Percentiles rank a stretch among this genome's conserved stretches.
These are phyloP conservation scores for Colletotrichum incanum DNA, from an alignment of 2,329 filamentous ascomycete species.

Conservation along the genomic window DNA sequence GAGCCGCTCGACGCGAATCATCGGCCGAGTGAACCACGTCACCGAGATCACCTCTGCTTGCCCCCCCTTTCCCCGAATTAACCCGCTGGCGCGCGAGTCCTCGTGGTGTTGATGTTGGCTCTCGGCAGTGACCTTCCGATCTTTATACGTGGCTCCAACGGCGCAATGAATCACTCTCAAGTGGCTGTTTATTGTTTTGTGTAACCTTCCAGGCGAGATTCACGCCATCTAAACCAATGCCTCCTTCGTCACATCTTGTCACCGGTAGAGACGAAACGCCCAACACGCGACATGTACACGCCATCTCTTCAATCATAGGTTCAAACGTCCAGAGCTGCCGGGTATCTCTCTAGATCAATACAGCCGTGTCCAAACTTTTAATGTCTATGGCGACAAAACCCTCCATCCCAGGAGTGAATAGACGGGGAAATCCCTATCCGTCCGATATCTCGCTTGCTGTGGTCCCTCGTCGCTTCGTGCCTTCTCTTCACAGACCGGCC, in stretches of 20 bases:
- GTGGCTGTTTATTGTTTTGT: neutral
- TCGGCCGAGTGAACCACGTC: neutral
- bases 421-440: neutral
- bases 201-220: neutral
- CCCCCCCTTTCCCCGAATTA: neutral
- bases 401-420: neutral
- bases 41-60: neutral
- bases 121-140: neutral
- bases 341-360: constrained; percentile 2
- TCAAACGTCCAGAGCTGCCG: neutral
- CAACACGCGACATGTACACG: too few relatives aligned
- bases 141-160: neutral
- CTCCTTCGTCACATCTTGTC: neutral
- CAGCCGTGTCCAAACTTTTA: neutral
- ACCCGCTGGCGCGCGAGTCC: neutral
- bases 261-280: too few relatives aligned
- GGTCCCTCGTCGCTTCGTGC: neutral
- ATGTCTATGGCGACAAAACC: neutral
- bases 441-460: constrained; percentile 12
- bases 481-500: neutral
- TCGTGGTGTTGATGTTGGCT: neutral
- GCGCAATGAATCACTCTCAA: neutral
- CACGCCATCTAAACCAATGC: neutral
- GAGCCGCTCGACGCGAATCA: neutral
- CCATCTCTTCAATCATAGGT: neutral